Conservation (phyloP, 345 rosid species). For the Eucalyptus dawsonii region DNA sequence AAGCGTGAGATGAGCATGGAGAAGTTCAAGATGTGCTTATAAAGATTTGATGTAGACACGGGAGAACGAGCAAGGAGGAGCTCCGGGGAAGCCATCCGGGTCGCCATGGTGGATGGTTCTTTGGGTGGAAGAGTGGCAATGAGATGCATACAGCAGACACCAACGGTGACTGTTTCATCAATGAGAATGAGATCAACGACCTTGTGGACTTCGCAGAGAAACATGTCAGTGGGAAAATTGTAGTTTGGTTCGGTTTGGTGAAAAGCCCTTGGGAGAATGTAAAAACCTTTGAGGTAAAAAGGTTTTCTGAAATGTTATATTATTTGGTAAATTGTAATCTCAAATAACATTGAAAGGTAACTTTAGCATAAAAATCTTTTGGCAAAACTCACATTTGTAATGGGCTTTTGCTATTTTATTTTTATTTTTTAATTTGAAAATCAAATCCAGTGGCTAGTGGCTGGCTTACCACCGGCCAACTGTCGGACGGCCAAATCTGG, state of each 20-base stretch:
- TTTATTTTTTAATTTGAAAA: no score
- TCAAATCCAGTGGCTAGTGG: no score
- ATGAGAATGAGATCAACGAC: background rate
- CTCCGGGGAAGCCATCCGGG: constrained; percentile 4
- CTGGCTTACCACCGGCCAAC: no score
- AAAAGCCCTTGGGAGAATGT: no score
- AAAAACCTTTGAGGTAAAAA: no score
- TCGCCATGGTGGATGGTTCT: background rate
- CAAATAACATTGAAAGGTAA: no score
- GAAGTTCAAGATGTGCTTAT: constrained; percentile 5
- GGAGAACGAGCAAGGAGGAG: constrained; percentile 10
- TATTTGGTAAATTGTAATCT: no score
- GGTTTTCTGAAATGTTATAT: no score
- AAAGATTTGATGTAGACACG: constrained; percentile 1
- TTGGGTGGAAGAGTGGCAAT: background rate
- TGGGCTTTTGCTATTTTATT: no score
- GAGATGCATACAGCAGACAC: background rate
- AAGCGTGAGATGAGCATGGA: background rate
- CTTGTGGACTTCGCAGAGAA: constrained; percentile 1
- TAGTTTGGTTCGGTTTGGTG: background rate
- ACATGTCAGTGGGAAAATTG: background rate
- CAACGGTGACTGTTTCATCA: background rate
- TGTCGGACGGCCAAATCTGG: no score
- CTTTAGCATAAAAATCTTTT: no score
- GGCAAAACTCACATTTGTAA: no score